Base-by-base conservation (phyloP, 176 grass and related monocot species). In the Aegilops bicornis region DNA sequence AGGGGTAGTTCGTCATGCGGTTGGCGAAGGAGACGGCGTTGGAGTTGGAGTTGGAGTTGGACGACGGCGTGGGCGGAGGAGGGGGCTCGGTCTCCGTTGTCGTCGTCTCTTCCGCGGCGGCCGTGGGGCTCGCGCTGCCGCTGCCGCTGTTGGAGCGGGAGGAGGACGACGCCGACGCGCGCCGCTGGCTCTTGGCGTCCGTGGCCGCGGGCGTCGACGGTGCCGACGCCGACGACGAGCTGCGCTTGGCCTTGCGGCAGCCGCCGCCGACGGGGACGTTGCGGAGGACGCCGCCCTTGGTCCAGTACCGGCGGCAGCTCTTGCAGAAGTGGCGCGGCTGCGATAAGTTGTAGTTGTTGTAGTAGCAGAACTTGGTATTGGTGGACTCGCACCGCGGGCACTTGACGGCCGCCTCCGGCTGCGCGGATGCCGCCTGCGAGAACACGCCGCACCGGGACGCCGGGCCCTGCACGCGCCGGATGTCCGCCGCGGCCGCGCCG, bases 321-420 rank as follows among this genome's bases (percentile, higher is more conserved):
- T 95, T 98, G 86, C 95, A 98, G 86, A 98, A 98, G 85, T 98
- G 93, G 25, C 95, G 92, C 83, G 95, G 95, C 83, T 98, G 95
- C 42, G 93, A 91, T 6, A 95, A 78, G 89, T 93, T 98, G 88
- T 98, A 94, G 81, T 98, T 98, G 91, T 98, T 98, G 90, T 95
- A 98, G 89, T 98, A 98, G 84, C 96, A 98, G 93, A 98, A 98
- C 85, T 98, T 98, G 79, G 96, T 98, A 91, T 95, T 92, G 52
- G 93, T 91, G 12, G 95, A 98, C 37, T 98, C 95, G 66, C 95
- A 98, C 32, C 95, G 89, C 35, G 95, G 95, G 83, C 95, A 98
- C 93, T 92, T 95, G 10, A 95, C 83, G 16, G 90, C 83, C 16
- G 90, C 93, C 85, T 92, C 90, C 2, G 87, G 77, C 33, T 66